Evolutionary conservation across 2,329 filamentous ascomycete species (phyloP).

Genomic region (Cadophora luteo-olivacea): DNA sequence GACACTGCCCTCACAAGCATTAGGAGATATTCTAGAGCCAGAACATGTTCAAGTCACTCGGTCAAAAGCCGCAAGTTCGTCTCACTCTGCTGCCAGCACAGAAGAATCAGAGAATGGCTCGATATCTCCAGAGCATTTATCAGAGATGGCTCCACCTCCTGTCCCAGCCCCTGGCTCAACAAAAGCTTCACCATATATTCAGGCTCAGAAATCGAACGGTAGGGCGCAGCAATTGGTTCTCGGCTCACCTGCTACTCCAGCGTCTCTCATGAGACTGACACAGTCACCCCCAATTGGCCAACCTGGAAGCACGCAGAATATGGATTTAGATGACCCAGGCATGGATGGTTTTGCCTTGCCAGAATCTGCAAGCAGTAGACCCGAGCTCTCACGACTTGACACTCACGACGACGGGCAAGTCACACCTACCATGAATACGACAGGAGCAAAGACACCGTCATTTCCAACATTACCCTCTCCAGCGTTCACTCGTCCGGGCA

Average conservation of each 20-base stretch:
- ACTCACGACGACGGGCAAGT: slow-evolving; percentile 57
- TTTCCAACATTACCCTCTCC: slow-evolving; percentile 54
- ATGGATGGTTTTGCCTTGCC: slow-evolving; percentile 76
- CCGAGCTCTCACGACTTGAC: slow-evolving; percentile 56
- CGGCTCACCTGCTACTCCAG: slow-evolving; percentile 77
- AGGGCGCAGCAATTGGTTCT: slow-evolving; percentile 44
- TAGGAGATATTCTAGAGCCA: slow-evolving; percentile 47
- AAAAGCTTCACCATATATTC: slow-evolving; percentile 71
- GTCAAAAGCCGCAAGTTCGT: slow-evolving; percentile 47
- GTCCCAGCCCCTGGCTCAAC: slow-evolving; percentile 70
- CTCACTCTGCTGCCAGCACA: slow-evolving; percentile 44
- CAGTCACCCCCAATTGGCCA: slow-evolving; percentile 42
- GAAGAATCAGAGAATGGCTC: slow-evolving; percentile 69
- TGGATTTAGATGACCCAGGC: slow-evolving; percentile 55
- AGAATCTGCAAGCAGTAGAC: slow-evolving; percentile 66
- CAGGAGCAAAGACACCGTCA: slow-evolving; percentile 46
- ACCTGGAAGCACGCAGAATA: slow-evolving; percentile 52
- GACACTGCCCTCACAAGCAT: slow-evolving; percentile 51
- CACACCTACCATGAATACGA: slow-evolving; percentile 60
- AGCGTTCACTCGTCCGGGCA: slow-evolving; percentile 35
- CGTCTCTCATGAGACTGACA: slow-evolving; percentile 82
- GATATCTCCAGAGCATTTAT: slow-evolving; percentile 67
- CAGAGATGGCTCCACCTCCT: slow-evolving; percentile 72
- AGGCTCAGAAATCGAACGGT: slow-evolving; percentile 55
- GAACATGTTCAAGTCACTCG: slow-evolving; percentile 44